A percentile compares a stretch with the other conserved stretches of the same genome.
phyloP scores from a whole-genome alignment of 331 rosid species.

The Cydonia oblonga region DNA sequence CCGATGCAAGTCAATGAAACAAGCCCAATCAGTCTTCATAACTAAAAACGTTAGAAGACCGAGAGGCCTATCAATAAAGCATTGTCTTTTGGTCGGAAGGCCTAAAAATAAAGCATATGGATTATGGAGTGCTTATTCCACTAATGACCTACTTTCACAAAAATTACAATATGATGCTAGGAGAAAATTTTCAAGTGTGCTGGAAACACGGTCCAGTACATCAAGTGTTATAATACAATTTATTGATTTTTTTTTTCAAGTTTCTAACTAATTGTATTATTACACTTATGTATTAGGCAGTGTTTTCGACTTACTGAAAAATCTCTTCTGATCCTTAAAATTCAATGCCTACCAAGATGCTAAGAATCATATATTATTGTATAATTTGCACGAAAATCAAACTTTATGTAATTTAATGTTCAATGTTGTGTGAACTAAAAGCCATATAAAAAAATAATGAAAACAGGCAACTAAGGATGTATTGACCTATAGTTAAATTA shows the following conservation, averaged over 20 bases:
- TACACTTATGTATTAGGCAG: no score
- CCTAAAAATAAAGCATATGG: no score
- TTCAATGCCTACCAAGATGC: background rate
- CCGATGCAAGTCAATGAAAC: no score
- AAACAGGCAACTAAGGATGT: background rate
- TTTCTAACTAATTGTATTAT: no score
- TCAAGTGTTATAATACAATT: no score
- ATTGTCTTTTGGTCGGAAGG: no score
- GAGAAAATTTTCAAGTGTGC: no score
- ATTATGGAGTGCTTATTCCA: background rate
- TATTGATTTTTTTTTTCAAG: no score
- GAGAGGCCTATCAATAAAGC: no score
- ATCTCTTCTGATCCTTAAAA: background rate
- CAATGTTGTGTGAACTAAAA: background rate
- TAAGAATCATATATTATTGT: background rate
- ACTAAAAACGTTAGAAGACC: no score
- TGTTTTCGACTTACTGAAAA: fast-evolving
- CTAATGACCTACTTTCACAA: background rate
- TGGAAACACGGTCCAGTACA: no score
- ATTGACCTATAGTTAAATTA: background rate
- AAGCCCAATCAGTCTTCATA: no score
- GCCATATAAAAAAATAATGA: background rate
- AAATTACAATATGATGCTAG: background rate
- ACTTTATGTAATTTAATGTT: background rate
- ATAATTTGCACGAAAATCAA: background rate